Base-by-base conservation (phyloP, 805 yeast genomes). In the Yarrowia sp. region DNA sequence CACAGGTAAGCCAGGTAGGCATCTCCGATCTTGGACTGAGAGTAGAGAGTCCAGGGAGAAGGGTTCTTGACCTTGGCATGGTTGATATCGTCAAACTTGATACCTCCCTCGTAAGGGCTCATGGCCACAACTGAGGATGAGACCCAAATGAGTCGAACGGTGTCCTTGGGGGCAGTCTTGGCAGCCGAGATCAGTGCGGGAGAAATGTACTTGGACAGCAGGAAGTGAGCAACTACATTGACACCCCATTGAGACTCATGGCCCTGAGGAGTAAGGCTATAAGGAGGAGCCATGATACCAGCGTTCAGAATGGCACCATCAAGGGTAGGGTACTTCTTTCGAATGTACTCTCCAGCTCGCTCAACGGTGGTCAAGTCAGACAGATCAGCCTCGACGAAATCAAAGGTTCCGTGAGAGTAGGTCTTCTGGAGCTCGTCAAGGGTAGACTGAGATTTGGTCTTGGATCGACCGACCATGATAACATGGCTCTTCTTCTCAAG, bases 161-260 rank as follows among this genome's bases (percentile, higher is more conserved):
- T 76, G 56, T 70, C 72, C 1, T 73, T 68, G 19, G 74, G 71
- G 10, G 75, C 72, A 2, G 68, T 68, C 53, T 73, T 68, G 1
- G 79, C 76, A 2, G 83, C 74, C 20, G 76, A 71, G 19, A 77
- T 67, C 24, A 84, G 69, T 3, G 81, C 69, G 12, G 82, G 82
- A 24, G 75, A 76, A 50, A 83, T 71, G 36, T 77, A 72, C 67
- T 78, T 77, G 69, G 83, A 80, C 30, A 84, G 74, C 33, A 82
- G 71, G 66, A 78, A 81, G 36, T 84, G 83, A 2, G 82, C 86
- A n/a, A 85, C 70, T 20, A 73, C 79, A 71, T 84, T 85, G 30
- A 80, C 79, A 9, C 85, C 87, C 47, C 83, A 73, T 64, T 81
- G 83, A 49, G 76, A 68, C 67, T 84, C 87, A 68, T 76, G 79